Base-by-base conservation (phyloP, 139 green algal species). In the Coelastrella sp. region DNA sequence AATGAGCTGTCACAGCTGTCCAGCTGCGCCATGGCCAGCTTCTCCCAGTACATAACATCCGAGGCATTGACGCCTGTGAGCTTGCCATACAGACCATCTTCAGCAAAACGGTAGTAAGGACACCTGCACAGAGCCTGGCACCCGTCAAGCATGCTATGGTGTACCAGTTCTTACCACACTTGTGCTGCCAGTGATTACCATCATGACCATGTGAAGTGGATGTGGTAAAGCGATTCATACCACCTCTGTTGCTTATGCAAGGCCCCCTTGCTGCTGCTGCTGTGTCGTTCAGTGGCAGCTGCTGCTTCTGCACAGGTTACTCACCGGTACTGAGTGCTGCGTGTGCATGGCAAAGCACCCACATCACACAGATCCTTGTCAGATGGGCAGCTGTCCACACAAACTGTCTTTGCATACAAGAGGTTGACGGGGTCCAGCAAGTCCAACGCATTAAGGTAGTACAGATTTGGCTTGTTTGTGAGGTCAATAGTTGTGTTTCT, bases 381-480 rank as follows among this genome's bases (percentile, higher is more conserved):
- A 21, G 11, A 64, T 5, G 93, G 93, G 59, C 93, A 96, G n/a
- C 60, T 53, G 23, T 64, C 41, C 2, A 93, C 82, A 74, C 93
- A 96, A 5, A 96, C 67, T 9, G 48, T 86, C 64, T 91, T 93
- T 6, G 92, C 93, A 34, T 90, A 93, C 4, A 71, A 41, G 23
- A 93, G 85, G 62, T 88, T 92, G 40, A 30, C 66, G 0, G 87
- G 21, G 11, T 87, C 87, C 7, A 96, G 85, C 40, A 95, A 71
- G 41, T 94, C 87, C 51, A 96, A 67, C 1, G 92, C 87, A 51
- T 97, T 92, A 7, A 95, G 73, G 64, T 93, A 96, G 77, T 95
- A 95, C 27, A 95, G 51, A 85, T 96, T 97, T 19, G 88, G 91
- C 13, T 71, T 50, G 45, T 87, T 51, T 1, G 62, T 86, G 1